Base-by-base conservation (phyloP, 257 asterid species). In the Solanum lignicaule region DNA sequence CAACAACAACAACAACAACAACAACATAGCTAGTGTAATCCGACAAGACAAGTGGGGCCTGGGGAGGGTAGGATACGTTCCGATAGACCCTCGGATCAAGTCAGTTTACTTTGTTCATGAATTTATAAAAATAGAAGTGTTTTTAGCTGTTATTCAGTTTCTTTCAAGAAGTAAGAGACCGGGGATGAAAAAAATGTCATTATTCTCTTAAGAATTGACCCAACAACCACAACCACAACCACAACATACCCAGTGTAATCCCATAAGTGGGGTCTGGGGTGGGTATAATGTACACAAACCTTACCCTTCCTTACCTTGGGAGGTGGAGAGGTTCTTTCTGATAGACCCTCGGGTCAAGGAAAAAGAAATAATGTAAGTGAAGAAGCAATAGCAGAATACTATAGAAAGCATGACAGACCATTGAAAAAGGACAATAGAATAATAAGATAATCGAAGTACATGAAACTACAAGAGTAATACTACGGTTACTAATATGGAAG, bases 121-220 rank as follows among this genome's bases (percentile, higher is more conserved):
- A 65, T n/a, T 23, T 3, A 9, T 71, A 1, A 27, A 32, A 58
- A 69, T 36, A 29, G 85, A 27, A 58, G 60, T 32, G 41, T 9
- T 71, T 25, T 72, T 25, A 39, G 60, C 78, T 75, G 6, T 27
- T 86, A 32, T 0, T 16, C 85, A 21, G 0, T 81, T 29, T 81
- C 36, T 81, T 46, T 46, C 36, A 92, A 90, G 85, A 94, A 94
- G 35, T 81, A 94, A 2, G n/a, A 18, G 35, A 91, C 97, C 66
- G 93, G 93, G 85, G 94, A 93, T 83, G 98, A 94, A 79, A 52
- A 95, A 95, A 90, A 95, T 98, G 98, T 83, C 86, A 85, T 38
- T 79, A 8, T 25, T 41, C 18, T 14, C 55, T 69, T 58, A 5
- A 27, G 16, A 41, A 79, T 25, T 43, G 62, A 78, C 36, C 4